Percentiles rank a stretch among this genome's conserved stretches.
phyloP scores from a whole-genome alignment of 1,284 basidiomycete genomes.

The Sphaerobolus stellatus region DNA sequence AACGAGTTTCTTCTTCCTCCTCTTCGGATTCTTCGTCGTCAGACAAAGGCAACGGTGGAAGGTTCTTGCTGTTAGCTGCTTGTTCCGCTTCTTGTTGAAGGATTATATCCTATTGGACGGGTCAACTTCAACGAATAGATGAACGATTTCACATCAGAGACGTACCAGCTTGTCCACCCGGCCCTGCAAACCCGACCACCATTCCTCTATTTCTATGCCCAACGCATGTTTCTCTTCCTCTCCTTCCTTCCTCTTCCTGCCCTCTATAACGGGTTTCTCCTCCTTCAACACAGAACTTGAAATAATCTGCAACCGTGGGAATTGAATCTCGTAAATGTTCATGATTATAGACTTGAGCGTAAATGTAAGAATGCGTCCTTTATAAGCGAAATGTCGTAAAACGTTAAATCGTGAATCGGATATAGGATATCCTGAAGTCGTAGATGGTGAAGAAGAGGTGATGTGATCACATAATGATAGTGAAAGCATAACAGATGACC shows the following conservation, averaged over 20 bases:
- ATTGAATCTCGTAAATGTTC: conserved; percentile 59
- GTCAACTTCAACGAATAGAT: background rate
- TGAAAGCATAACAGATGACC: conserved; percentile 48
- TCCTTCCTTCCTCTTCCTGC: conserved; percentile 11
- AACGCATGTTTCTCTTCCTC: conserved; percentile 48
- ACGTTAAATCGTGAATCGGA: conserved; percentile 43
- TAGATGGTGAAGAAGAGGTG: conserved; percentile 34
- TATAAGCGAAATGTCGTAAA: conserved; percentile 49
- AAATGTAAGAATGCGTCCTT: conserved; percentile 44
- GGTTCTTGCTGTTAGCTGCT: conserved; percentile 38
- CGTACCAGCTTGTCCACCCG: conserved; percentile 60
- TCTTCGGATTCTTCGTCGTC: conserved; percentile 22
- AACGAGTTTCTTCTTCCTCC: conserved; percentile 14
- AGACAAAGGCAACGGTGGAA: conserved; percentile 16
- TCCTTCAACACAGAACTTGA: conserved; percentile 24
- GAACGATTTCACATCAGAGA: conserved; percentile 8
- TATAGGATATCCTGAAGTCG: conserved; percentile 30
- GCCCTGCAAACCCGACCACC: conserved; percentile 64
- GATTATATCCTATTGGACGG: conserved; percentile 10
- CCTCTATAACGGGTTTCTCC: background rate
- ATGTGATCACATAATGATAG: conserved; percentile 57
- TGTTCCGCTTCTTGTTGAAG: conserved; percentile 51
- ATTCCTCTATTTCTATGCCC: conserved; percentile 56
- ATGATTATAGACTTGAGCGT: conserved; percentile 42
- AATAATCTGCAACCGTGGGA: conserved; percentile 59